A percentile compares a stretch with the other conserved stretches of the same genome.
Evolutionary conservation across 2,329 filamentous ascomycete species (phyloP).

Genomic region (Aschersonia sp.): DNA sequence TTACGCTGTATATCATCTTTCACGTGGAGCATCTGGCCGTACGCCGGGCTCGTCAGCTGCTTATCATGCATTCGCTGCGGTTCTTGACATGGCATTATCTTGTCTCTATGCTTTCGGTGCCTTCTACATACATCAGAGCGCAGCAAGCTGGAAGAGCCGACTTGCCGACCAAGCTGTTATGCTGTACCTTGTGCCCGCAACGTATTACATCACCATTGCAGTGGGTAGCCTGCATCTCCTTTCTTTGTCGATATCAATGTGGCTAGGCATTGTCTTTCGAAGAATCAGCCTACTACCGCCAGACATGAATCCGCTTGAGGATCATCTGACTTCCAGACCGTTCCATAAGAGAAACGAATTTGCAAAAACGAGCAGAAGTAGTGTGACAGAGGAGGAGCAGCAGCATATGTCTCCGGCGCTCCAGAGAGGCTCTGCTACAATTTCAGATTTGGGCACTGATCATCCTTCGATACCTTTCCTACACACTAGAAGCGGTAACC

Average conservation of each 20-base stretch:
- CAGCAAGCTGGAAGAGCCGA: slow-evolving; percentile 50
- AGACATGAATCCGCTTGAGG: slow-evolving; percentile 89
- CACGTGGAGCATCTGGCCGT: slow-evolving; percentile 52
- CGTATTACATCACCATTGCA: slow-evolving; percentile 53
- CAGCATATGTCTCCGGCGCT: slow-evolving; percentile 24
- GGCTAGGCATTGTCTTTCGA: slow-evolving; percentile 64
- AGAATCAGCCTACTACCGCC: slow-evolving; percentile 72
- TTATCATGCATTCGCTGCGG: slow-evolving; percentile 72
- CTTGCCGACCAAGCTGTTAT: slow-evolving; percentile 41
- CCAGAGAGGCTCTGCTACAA: slow-evolving; percentile 28
- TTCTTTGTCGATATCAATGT: slow-evolving; percentile 57
- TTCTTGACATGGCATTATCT: slow-evolving; percentile 49
- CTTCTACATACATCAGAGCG: slow-evolving; percentile 28
- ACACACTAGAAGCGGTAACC: slow-evolving; percentile 56
- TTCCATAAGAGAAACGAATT: slow-evolving; percentile 62
- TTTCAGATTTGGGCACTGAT: slow-evolving; percentile 27
- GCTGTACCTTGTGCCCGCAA: slow-evolving; percentile 46
- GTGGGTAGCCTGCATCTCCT: slow-evolving; percentile 55
- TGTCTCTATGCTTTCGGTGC: slow-evolving; percentile 43
- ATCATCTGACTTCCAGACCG: slow-evolving; percentile 60
- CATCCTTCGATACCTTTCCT: slow-evolving; percentile 59
- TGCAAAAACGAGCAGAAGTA: slow-evolving; percentile 33
- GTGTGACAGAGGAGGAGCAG: slow-evolving; percentile 41
- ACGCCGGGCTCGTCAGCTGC: slow-evolving; percentile 71
- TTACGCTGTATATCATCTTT: slow-evolving; percentile 73